These are phyloP conservation scores for Fusarium guadeloupense DNA, from an alignment of 2,329 filamentous ascomycete genomes.

Conservation along the genomic window DNA sequence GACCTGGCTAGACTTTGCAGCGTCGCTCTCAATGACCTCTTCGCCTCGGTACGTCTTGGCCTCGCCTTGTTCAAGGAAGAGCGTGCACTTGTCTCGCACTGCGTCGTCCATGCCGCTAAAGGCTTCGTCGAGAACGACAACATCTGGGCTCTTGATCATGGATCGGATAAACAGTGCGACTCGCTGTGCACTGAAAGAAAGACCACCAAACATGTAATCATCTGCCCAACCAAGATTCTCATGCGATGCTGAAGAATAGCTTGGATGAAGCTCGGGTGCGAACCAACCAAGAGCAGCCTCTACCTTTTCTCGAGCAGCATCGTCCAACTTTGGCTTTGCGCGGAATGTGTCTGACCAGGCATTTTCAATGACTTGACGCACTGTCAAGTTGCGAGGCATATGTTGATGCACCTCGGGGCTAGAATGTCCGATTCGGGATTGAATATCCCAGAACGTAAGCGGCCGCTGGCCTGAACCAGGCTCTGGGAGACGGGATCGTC, in stretches of 20 bases:
- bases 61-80: slow-evolving; percentile 78
- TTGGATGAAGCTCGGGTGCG: slow-evolving; percentile 76
- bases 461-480: slow-evolving; percentile 71
- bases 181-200: slow-evolving; percentile 84
- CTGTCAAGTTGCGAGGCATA: slow-evolving; percentile 80
- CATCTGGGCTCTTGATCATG: slow-evolving; percentile 80
- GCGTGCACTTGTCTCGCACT: slow-evolving; percentile 85
- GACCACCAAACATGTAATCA: slow-evolving; percentile 72
- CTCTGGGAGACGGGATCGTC: slow-evolving; percentile 79
- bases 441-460: slow-evolving; percentile 92
- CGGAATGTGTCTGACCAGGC: slow-evolving; percentile 92
- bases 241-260: slow-evolving; percentile 36
- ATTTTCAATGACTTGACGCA: slow-evolving; percentile 80
- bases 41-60: slow-evolving; percentile 52
- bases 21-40: slow-evolving; percentile 58
- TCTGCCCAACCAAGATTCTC: slow-evolving; percentile 70
- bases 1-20: slow-evolving; percentile 55
- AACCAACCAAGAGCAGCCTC: slow-evolving; percentile 81
- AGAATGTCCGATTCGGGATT: slow-evolving; percentile 88
- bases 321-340: slow-evolving; percentile 71
- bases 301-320: slow-evolving; percentile 66
- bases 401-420: slow-evolving; percentile 94
- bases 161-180: slow-evolving; percentile 85
- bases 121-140: slow-evolving; percentile 87
- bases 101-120: slow-evolving; percentile 86